Conservation (phyloP, 345 rosid species). For the Dovyalis caffra region DNA sequence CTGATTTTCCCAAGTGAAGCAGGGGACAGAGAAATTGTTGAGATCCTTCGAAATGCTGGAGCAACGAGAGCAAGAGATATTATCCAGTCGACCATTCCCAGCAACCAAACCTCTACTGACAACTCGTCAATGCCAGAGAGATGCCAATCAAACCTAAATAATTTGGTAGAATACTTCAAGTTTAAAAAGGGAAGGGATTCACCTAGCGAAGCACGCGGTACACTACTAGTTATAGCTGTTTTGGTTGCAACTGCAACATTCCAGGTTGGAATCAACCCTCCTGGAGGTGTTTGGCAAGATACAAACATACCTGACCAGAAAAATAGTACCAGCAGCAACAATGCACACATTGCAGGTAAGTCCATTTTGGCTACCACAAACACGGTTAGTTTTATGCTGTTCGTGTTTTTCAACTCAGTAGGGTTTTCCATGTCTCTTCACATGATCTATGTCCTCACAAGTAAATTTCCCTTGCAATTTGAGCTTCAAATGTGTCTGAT, state of each 20-base stretch:
- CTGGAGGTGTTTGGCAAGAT: constrained; percentile 44
- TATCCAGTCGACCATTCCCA: neutral
- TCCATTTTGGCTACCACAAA: constrained; percentile 38
- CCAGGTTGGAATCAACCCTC: constrained; percentile 17
- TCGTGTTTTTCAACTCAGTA: constrained; percentile 43
- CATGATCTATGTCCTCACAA: constrained; percentile 49
- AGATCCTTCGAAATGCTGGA: constrained; percentile 10
- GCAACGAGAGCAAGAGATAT: neutral
- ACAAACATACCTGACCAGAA: neutral
- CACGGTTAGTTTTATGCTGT: constrained; percentile 22
- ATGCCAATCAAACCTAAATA: neutral
- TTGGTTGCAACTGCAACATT: constrained; percentile 54
- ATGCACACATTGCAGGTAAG: constrained; percentile 34
- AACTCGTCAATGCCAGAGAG: constrained; percentile 16
- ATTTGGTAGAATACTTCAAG: constrained; percentile 47
- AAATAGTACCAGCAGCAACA: constrained; percentile 15
- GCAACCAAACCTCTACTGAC: neutral
- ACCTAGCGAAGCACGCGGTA: constrained; percentile 48
- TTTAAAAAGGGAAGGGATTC: constrained; percentile 57
- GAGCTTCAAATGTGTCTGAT: constrained; percentile 47
- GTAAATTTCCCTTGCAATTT: constrained; percentile 47
- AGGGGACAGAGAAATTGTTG: constrained; percentile 16
- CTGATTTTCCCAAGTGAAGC: constrained; percentile 20
- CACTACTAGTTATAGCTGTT: constrained; percentile 47
- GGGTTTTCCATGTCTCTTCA: constrained; percentile 41